These are phyloP conservation scores for Colletotrichum sp. DNA, from an alignment of 2,329 filamentous ascomycete genomes.

Conservation along the genomic window DNA sequence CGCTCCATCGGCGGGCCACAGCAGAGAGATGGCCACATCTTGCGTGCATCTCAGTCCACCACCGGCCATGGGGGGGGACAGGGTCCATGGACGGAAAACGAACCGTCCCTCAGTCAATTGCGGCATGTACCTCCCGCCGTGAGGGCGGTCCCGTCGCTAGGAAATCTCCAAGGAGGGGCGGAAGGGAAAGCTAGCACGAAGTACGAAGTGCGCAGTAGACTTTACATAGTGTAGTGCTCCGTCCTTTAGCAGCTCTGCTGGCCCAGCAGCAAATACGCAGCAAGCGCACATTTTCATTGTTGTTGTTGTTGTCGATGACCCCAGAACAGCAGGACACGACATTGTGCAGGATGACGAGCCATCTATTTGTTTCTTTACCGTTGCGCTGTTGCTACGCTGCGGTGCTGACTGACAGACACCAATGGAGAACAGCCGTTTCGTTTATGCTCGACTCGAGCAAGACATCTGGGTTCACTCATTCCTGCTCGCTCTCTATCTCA, in stretches of 20 bases:
- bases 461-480: not conserved
- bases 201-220: not conserved
- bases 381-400: not conserved
- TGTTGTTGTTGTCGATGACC: not conserved
- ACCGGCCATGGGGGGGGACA: not conserved
- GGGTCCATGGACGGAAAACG: not conserved
- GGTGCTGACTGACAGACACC: not conserved
- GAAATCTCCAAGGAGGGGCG: not conserved
- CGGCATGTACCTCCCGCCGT: not conserved
- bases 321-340: not conserved
- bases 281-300: not conserved
- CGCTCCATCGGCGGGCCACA: not conserved
- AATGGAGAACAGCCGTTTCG: not conserved
- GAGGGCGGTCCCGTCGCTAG: not conserved
- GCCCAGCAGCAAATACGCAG: not conserved
- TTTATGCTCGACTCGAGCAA: not conserved
- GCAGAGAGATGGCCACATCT: slow-evolving; percentile 7
- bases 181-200: not conserved
- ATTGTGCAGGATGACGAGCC: not conserved
- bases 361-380: not conserved
- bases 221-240: not conserved
- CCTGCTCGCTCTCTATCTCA: not conserved
- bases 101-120: not conserved
- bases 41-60: slow-evolving; percentile 17
- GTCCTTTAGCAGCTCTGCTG: not conserved